These are phyloP conservation scores for Hymenoscyphus scutula DNA, from an alignment of 2,329 filamentous ascomycete genomes.

Conservation along the genomic window DNA sequence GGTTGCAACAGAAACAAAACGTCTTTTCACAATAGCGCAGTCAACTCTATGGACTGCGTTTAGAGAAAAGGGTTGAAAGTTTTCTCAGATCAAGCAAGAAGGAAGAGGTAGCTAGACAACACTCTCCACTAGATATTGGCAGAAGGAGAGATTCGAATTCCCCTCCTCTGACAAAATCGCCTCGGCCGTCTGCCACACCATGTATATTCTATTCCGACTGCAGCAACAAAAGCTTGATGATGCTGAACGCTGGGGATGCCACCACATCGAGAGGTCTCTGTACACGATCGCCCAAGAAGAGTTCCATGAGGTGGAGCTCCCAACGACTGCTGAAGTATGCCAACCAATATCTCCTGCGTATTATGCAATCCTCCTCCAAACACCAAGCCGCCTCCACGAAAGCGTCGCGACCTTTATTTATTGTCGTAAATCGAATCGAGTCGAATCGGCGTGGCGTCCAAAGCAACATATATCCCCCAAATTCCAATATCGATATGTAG, in stretches of 20 bases:
- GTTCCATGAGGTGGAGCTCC: neutral
- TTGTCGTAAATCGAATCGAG: constrained; percentile 3
- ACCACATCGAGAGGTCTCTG: neutral
- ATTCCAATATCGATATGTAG: constrained; percentile 29
- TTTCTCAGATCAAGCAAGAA: no score
- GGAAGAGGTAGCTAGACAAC: no score
- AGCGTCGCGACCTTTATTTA: constrained; percentile 6
- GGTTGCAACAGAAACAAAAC: no score
- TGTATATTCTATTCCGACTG: neutral
- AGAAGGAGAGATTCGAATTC: no score
- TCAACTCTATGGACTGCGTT: no score
- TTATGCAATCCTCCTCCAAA: neutral
- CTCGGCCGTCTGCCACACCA: neutral
- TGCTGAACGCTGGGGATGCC: neutral
- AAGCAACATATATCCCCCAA: constrained; percentile 8
- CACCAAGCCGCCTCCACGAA: constrained; percentile 9
- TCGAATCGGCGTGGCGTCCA: neutral
- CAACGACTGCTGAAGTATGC: neutral
- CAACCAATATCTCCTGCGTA: neutral
- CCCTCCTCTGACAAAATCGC: no score
- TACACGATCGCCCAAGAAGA: neutral
- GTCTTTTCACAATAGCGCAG: no score
- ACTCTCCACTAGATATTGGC: no score
- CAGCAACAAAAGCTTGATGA: neutral
- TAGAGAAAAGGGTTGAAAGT: no score